Percentiles rank a stretch among this genome's conserved stretches.
Evolutionary conservation across 169 alveolate species (phyloP).

Genomic region (Cryptosporidium sp.): DNA sequence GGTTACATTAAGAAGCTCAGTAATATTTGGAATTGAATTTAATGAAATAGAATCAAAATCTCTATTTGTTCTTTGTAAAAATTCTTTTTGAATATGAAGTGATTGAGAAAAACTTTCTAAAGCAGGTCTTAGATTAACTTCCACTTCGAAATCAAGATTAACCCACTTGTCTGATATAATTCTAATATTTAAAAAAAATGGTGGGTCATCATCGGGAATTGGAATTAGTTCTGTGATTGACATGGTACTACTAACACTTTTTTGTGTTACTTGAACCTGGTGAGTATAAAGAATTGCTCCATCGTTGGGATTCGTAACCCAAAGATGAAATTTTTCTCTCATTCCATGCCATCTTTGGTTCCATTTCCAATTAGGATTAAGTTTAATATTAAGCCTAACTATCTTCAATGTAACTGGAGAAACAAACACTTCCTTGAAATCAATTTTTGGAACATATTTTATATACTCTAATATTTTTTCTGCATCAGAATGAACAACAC

Average conservation of each 20-base stretch:
- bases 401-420: slow-evolving; percentile 89
- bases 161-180: slow-evolving; percentile 76
- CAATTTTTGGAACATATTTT: slow-evolving; percentile 88
- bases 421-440: slow-evolving; percentile 80
- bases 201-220: slow-evolving; percentile 76
- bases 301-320: slow-evolving; percentile 90
- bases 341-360: slow-evolving; percentile 91
- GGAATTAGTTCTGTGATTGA: slow-evolving; percentile 78
- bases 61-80: slow-evolving; percentile 71
- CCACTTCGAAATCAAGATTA: slow-evolving; percentile 49
- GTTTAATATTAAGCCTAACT: slow-evolving; percentile 83
- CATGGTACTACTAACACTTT: slow-evolving; percentile 77
- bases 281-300: slow-evolving; percentile 90
- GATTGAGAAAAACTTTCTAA: slow-evolving; percentile 60
- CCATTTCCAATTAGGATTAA: slow-evolving; percentile 89
- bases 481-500: slow-evolving; percentile 78
- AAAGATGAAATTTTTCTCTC: slow-evolving; percentile 80
- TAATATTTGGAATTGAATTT: slow-evolving; percentile 64
- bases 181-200: slow-evolving; percentile 76
- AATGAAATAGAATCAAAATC: slow-evolving; percentile 9
- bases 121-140: slow-evolving; percentile 46
- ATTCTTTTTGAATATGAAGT: slow-evolving; percentile 65
- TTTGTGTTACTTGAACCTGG: slow-evolving; percentile 81
- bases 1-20: slow-evolving; percentile 86
- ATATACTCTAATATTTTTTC: slow-evolving; percentile 80